phyloP scores from a whole-genome alignment of 495 filamentous ascomycete genomes.

The Lineolata rhizophorae region DNA sequence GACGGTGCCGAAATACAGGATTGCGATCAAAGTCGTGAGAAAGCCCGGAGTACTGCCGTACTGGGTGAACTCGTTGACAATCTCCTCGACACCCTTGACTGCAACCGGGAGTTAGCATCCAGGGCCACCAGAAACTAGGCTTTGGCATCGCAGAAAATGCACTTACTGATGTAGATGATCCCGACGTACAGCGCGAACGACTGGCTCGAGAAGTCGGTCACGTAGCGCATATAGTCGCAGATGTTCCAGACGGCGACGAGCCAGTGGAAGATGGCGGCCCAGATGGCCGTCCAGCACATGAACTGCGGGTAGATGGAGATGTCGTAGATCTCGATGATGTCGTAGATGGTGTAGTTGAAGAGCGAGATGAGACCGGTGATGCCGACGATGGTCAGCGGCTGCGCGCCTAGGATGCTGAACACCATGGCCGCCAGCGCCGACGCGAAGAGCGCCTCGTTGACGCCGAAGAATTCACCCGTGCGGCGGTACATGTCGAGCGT shows the following conservation, averaged over 20 bases:
- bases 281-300: slow-evolving; percentile 56
- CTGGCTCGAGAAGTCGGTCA: slow-evolving; percentile 49
- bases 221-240: slow-evolving; percentile 60
- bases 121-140: slow-evolving; percentile 49
- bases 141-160: slow-evolving; percentile 46
- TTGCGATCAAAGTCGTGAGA: slow-evolving; percentile 12
- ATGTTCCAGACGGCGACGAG: slow-evolving; percentile 49
- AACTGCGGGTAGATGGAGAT: slow-evolving; percentile 46
- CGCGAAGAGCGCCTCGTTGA: slow-evolving; percentile 21
- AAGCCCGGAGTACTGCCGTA: slow-evolving; percentile 41
- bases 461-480: slow-evolving; percentile 17
- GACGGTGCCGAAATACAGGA: slow-evolving; percentile 15
- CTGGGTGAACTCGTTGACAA: slow-evolving; percentile 41
- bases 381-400: slow-evolving; percentile 50
- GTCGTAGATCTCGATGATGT: slow-evolving; percentile 19
- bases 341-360: slow-evolving; percentile 47
- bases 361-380: slow-evolving; percentile 58
- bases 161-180: slow-evolving; percentile 59
- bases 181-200: slow-evolving; percentile 51
- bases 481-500: slow-evolving; percentile 16
- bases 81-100: slow-evolving; percentile 39
- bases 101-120: slow-evolving; percentile 39
- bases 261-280: slow-evolving; percentile 49
- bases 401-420: too few species aligned
- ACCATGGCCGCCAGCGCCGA: slow-evolving; percentile 19